Base-by-base conservation (phyloP, 2,329 filamentous ascomycete genomes). In the Hypoxylon sp. region DNA sequence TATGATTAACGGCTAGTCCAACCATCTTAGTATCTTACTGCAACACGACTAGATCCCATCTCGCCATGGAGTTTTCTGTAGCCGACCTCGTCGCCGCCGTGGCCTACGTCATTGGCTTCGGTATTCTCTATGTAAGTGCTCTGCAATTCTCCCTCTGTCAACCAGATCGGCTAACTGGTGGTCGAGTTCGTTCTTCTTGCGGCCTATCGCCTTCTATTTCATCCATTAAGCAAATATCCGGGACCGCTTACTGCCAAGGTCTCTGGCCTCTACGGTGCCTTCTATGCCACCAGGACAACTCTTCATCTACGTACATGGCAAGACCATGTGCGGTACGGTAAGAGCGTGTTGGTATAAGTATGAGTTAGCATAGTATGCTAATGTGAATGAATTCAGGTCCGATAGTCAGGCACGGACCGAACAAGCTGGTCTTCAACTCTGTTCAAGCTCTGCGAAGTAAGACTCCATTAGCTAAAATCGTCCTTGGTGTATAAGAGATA, bases 261-360 rank as follows among this genome's bases (percentile, higher is more conserved):
- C 9, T 50, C 25, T 3, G 46, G 25, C 14, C n/a, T 19, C n/a
- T 32, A 50, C 14, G 46, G 46, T 32, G 46, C 46, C 10, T 50
- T 17, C 46, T 32, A 50, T 32, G 46, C 46, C 14, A 30, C 6
- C 0, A 30, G 25, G 25, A 28, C 23, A 4, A 50, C 13, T 11
- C 46, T 50, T 30, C 46, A 50, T n/a, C 46, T 32, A 3, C 13
- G n/a, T 5, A 50, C 46, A 10, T 32, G 25, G 25, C 23, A 50
- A 32, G 46, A 50, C n/a, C 46, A 50, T 50, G 25, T 17, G 7
- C n/a, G 17, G n/a, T 50, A 50, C 46, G 46, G 46, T 50, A 32
- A 50, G 46, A n/a, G 25, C n/a, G 38, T 19, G n/a, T n/a, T n/a
- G 14, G 14, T 10, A 17, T 7, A 10, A 6, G 14, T 9, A 19